Evolutionary conservation across 139 green algal species (phyloP), one percentile per base, ranked within the genome.

Genomic region (Coelastrella sp.): DNA sequence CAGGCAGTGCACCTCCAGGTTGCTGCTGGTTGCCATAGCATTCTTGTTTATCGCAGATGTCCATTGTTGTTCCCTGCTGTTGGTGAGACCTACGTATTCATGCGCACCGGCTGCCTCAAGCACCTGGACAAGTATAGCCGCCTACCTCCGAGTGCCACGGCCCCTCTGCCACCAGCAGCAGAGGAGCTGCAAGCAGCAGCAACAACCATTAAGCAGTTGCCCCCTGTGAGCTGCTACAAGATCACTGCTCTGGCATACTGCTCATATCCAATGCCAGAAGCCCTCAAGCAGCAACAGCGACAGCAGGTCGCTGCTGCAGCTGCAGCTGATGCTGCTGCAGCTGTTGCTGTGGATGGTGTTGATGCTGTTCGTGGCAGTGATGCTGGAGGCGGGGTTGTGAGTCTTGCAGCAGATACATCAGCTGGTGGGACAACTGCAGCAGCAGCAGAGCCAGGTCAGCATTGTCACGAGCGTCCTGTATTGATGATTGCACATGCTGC

Each of bases 61-160:
- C 88, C 91, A 35, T 86, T 97, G 35, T 86, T 89, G 76, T 94
- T 97, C 59, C 95, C 95, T 5, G 73, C 41, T 7, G 83, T 84
- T 0, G 88, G 86, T 50, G 90, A 95, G 43, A 86, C 38, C 25
- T 85, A 94, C 19, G 86, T 94, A 25, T 74, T 97, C 37, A 68
- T 96, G 79, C 88, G 91, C 37, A 86, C 90, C 0, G 93, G 91
- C 23, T 85, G 93, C 71, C 81, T 94, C 53, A 48, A 77, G 62
- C 94, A 97, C 90, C 75, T 98, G 1, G 81, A 93, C 34, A 91
- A 92, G 73, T 92, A 88, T 57, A 67, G 43, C 9, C 34, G 66
- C 21, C 62, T 91, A 48, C 81, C 85, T 1, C 57, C 19, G 8
- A 48, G 25, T 8, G 81, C 81, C 45, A 86, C 81, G 13, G 67